These are phyloP conservation scores for Thalassia testudinum DNA, from an alignment of 116 monocot genomes.

Conservation along the genomic window DNA sequence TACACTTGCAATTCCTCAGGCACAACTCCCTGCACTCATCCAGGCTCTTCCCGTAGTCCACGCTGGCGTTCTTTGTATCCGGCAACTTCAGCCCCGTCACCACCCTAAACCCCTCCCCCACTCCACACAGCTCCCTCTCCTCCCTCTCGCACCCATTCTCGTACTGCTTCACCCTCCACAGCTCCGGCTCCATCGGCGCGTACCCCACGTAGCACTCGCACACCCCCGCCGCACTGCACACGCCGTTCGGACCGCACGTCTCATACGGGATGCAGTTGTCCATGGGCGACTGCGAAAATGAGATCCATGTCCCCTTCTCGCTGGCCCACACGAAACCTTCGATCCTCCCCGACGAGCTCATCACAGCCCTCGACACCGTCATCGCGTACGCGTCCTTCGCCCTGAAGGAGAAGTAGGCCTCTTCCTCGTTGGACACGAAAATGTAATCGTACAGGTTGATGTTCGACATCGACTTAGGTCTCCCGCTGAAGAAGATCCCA, in stretches of 20 bases:
- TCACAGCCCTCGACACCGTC: not conserved
- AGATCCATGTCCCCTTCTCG: not conserved
- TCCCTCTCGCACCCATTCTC: conserved; percentile 11
- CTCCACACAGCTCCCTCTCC: conserved; percentile 4
- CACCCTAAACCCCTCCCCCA: conserved; percentile 6
- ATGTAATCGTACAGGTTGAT: not conserved
- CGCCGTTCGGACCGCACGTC: conserved; percentile 12
- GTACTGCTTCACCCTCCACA: not conserved
- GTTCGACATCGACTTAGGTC: not conserved
- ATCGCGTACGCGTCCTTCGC: not conserved
- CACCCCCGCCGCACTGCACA: conserved; percentile 6
- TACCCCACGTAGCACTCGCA: conserved; percentile 15
- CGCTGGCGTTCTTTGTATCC: not conserved
- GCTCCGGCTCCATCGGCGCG: not conserved
- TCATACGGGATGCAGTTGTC: conserved; percentile 6
- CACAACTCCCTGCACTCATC: conserved; percentile 5
- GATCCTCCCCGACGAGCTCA: not conserved
- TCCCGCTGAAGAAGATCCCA: not conserved
- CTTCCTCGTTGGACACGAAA: not conserved
- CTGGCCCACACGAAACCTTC: not conserved
- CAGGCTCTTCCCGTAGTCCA: not conserved
- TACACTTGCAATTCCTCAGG: conserved; percentile 19
- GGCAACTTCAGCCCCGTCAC: conserved; percentile 5
- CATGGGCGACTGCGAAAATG: not conserved
- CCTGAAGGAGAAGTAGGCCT: conserved; percentile 1